phyloP scores from a whole-genome alignment of 1,284 basidiomycete genomes.

The Pascua sp. region DNA sequence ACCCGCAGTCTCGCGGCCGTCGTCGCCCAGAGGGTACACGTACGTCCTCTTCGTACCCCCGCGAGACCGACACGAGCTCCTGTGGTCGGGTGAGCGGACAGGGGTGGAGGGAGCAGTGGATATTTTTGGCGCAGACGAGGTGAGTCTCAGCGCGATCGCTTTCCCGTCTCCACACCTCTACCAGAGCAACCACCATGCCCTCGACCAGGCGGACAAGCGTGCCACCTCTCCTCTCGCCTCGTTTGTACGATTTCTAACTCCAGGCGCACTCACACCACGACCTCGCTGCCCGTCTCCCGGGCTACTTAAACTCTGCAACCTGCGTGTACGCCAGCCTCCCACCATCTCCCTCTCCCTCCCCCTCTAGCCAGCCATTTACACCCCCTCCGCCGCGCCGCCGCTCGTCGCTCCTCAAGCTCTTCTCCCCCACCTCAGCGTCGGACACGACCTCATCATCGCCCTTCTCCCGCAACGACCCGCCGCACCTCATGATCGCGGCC shows the following conservation, averaged over 20 bases:
- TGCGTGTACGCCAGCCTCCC: constrained; percentile 50
- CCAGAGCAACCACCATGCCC: too few species aligned
- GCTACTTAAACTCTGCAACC: constrained; percentile 28
- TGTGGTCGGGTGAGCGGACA: constrained; percentile 87
- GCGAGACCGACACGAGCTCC: constrained; percentile 71
- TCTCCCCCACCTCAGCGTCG: constrained; percentile 19
- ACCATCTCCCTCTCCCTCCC: constrained; percentile 40
- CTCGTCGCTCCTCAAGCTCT: constrained; percentile 45
- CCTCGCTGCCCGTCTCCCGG: constrained; percentile 38
- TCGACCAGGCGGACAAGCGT: too few species aligned
- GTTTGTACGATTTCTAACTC: constrained; percentile 19
- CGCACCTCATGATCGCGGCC: constrained; percentile 45
- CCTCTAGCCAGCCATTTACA: constrained; percentile 40
- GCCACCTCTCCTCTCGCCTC: too few species aligned
- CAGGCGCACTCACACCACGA: constrained; percentile 42
- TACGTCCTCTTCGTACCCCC: constrained; percentile 86
- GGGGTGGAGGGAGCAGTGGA: constrained; percentile 59
- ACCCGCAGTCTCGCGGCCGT: constrained; percentile 45
- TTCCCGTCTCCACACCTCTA: too few species aligned
- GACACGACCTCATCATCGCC: not conserved
- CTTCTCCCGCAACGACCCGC: constrained; percentile 33
- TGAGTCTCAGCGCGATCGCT: too few species aligned
- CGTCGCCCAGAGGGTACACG: constrained; percentile 69
- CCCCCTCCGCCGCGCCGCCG: constrained; percentile 37
- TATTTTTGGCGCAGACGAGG: constrained; percentile 71